Percentiles rank a stretch among this genome's conserved stretches.
phyloP scores from a whole-genome alignment of 2,329 filamentous ascomycete species.

The Pezizomycotina sp. region DNA sequence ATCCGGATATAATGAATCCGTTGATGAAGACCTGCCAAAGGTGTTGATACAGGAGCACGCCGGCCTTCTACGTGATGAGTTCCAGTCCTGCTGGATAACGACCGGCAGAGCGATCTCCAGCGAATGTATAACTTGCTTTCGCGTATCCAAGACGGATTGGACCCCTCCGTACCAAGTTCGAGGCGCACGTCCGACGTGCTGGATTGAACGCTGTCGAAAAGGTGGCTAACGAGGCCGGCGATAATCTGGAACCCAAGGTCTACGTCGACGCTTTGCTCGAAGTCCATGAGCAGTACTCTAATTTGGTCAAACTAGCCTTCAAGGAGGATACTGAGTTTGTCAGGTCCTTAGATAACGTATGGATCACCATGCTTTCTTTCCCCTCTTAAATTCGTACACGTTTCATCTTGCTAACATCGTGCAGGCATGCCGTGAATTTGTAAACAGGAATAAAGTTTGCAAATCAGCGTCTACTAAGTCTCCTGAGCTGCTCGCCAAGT shows the following conservation, averaged over 20 bases:
- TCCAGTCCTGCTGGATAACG: constrained; percentile 85
- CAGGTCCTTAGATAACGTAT: constrained; percentile 75
- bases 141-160: constrained; percentile 76
- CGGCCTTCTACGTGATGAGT: constrained; percentile 75
- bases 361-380: no score
- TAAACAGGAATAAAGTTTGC: constrained; percentile 94
- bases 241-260: constrained; percentile 77
- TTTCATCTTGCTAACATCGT: not conserved
- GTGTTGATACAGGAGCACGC: constrained; percentile 83
- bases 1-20: constrained; percentile 69
- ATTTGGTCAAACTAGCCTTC: constrained; percentile 80
- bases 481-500: constrained; percentile 85
- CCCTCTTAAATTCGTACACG: not conserved
- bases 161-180: constrained; percentile 78
- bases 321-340: constrained; percentile 94
- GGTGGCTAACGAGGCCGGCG: constrained; percentile 58
- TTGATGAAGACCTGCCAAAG: constrained; percentile 75
- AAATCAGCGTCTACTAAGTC: constrained; percentile 86
- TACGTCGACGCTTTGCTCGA: constrained; percentile 92
- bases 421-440: constrained; percentile 71
- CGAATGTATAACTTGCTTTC: constrained; percentile 89
- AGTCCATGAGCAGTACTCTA: constrained; percentile 84
- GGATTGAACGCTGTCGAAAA: constrained; percentile 80
- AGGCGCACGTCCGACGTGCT: constrained; percentile 80
- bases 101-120: constrained; percentile 86